Conservation (phyloP, 805 yeast species). For the Ogataea pignaliae region DNA sequence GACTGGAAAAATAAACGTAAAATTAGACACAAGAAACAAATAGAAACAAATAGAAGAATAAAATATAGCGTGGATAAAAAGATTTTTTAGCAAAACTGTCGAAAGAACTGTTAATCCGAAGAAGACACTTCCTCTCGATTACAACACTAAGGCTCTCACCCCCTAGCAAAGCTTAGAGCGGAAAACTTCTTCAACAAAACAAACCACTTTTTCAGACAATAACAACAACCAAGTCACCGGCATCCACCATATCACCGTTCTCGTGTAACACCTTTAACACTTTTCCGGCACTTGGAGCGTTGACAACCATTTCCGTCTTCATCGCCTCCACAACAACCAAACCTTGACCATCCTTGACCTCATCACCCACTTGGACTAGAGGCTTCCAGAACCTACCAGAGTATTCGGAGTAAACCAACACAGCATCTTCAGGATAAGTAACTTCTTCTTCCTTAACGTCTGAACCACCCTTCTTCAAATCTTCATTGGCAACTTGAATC, state of each 20-base stretch:
- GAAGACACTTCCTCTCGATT: too few species aligned
- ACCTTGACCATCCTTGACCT: conserved; percentile 69
- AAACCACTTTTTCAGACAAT: conserved; percentile 39
- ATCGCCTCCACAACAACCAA: conserved; percentile 92
- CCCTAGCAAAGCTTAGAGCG: too few species aligned
- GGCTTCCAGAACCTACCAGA: conserved; percentile 98
- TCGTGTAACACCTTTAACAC: conserved; percentile 68
- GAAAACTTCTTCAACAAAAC: too few species aligned
- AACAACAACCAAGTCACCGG: conserved; percentile 93
- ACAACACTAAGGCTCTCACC: too few species aligned
- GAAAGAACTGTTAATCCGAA: too few species aligned
- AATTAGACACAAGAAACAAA: too few species aligned
- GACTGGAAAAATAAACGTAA: too few species aligned
- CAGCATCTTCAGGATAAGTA: conserved; percentile 71
- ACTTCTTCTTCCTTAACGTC: conserved; percentile 44
- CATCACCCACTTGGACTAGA: conserved; percentile 72
- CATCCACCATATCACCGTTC: conserved; percentile 95
- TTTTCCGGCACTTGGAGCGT: conserved; percentile 65
- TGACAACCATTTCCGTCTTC: conserved; percentile 96
- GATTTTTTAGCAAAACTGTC: too few species aligned
- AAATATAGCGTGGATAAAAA: too few species aligned
- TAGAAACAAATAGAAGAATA: too few species aligned
- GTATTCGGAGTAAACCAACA: conserved; percentile 84
- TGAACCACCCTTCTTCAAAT: conserved; percentile 53
- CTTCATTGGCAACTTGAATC: conserved; percentile 77